A percentile compares a stretch with the other conserved stretches of the same genome.
These are phyloP conservation scores for Periconia macrospinosa DNA, from an alignment of 2,329 filamentous ascomycete species.

Conservation along the genomic window DNA sequence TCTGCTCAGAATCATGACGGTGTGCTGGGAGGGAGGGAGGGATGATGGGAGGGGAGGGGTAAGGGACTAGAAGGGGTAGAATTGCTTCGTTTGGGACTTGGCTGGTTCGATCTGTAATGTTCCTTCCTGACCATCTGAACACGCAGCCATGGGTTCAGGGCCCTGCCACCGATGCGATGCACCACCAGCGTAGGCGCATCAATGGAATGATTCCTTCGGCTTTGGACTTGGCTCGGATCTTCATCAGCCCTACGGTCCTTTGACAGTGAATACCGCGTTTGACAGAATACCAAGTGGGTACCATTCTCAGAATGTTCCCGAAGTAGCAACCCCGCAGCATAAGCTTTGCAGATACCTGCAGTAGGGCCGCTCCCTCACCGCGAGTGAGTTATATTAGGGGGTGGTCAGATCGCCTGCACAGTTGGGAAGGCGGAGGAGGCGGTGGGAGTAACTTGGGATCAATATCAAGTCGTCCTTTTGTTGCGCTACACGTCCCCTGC, in stretches of 20 bases:
- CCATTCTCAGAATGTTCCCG: neutral
- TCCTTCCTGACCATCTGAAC: neutral
- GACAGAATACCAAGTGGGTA: neutral
- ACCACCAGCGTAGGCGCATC: neutral
- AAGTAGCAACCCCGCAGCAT: neutral
- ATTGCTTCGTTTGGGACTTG: neutral
- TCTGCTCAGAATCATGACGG: neutral
- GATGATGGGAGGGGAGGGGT: no score
- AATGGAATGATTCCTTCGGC: neutral
- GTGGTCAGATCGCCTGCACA: neutral
- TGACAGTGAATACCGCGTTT: neutral
- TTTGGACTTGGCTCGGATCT: neutral
- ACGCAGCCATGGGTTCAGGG: neutral
- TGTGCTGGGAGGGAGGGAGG: neutral
- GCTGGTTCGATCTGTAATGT: neutral
- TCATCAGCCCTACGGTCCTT: neutral
- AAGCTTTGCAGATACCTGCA: neutral
- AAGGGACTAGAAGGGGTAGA: no score
- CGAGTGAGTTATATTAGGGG: neutral
- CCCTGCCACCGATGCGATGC: neutral
- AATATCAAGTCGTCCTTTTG: neutral
- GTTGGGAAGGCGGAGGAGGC: neutral
- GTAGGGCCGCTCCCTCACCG: neutral
- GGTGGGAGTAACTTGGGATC: neutral
- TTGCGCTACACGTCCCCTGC: neutral